Base-by-base conservation (phyloP, 352 stramenopile genomes). In the Phytophthora pistaciae region DNA sequence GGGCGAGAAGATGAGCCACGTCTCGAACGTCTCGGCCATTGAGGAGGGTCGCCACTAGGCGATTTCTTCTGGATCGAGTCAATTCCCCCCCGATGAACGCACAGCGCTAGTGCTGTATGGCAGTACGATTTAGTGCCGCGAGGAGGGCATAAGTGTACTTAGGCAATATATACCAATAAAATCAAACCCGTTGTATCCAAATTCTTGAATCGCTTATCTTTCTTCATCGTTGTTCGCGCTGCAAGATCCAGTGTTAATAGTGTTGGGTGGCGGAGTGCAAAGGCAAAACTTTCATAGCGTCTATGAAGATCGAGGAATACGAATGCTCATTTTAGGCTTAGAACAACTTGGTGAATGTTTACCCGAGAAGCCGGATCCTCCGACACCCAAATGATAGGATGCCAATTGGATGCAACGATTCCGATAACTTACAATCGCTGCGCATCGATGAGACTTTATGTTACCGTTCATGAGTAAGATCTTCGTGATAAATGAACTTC, bases 1-100 rank as follows among this genome's bases (percentile, higher is more conserved):
- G 5, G 49, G 0, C 23, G 62, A 69, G 14, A 69, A 70, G 33
- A 20, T 64, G 21, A 70, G 46, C 54, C 6, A 7, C 18, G 49
- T 56, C 9, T 54, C 46, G 9, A n/a, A 20, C 14, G 46, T 54
- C n/a, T 56, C 49, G 23, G 49, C 49, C 49, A 10, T 56, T 7
- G 49, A 56, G 33, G 49, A 53, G 16, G 46, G 46, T 27, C 46
- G 46, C 7, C 46, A 53, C 46, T 53, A 53, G 18, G 46, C 18
- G 46, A 16, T 3, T 7, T 5, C 27, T 52, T 25, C 44, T 14
- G 44, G 44, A 49, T 49, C 8, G 40, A 54, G 46, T 27, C 23
- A 20, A 55, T 16, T 27, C 25, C 14, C 23, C 23, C 49, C n/a
- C 23, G 23, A 56, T 56, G 27, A 29, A 46, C 18, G 53, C 53